phyloP scores from a whole-genome alignment of 2,329 filamentous ascomycete genomes.

The Epichloe sylvatica region DNA sequence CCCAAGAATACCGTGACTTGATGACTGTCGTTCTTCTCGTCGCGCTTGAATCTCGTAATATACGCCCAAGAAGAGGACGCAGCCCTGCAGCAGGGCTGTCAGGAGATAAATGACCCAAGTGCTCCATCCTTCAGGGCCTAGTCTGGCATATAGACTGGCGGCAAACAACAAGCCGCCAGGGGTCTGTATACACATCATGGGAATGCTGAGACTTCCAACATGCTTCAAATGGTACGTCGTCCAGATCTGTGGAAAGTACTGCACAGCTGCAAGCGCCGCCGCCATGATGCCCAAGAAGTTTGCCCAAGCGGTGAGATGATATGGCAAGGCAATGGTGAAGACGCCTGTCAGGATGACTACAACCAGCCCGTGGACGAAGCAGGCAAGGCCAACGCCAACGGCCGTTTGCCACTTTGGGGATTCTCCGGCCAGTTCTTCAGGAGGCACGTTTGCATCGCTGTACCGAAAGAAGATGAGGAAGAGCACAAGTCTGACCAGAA shows the following conservation, averaged over 20 bases:
- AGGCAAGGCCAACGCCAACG: constrained; percentile 56
- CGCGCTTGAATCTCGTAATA: constrained; percentile 49
- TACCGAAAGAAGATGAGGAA: constrained; percentile 89
- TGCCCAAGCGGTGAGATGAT: constrained; percentile 62
- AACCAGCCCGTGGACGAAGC: constrained; percentile 61
- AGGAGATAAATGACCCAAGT: constrained; percentile 87
- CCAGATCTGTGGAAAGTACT: constrained; percentile 92
- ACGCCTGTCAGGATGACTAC: constrained; percentile 55
- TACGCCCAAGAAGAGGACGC: constrained; percentile 65
- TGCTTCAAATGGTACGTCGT: constrained; percentile 77
- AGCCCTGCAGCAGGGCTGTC: constrained; percentile 73
- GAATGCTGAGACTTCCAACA: constrained; percentile 81
- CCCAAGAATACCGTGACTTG: constrained; percentile 12
- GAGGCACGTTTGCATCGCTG: constrained; percentile 35
- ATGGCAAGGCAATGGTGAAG: constrained; percentile 48
- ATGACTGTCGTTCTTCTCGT: constrained; percentile 17
- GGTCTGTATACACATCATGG: constrained; percentile 97
- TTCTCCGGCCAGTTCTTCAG: constrained; percentile 34
- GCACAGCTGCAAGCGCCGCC: constrained; percentile 64
- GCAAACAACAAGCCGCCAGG: constrained; percentile 87
- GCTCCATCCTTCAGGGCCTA: constrained; percentile 80
- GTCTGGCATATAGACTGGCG: constrained; percentile 62
- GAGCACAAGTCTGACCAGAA: constrained; percentile 56
- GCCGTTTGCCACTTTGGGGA: constrained; percentile 66
- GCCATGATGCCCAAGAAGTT: constrained; percentile 72